A percentile compares a stretch with the other conserved stretches of the same genome.
Conservation (phyloP, 768 basidiomycete species). For the Phaeolepiota aurea region DNA sequence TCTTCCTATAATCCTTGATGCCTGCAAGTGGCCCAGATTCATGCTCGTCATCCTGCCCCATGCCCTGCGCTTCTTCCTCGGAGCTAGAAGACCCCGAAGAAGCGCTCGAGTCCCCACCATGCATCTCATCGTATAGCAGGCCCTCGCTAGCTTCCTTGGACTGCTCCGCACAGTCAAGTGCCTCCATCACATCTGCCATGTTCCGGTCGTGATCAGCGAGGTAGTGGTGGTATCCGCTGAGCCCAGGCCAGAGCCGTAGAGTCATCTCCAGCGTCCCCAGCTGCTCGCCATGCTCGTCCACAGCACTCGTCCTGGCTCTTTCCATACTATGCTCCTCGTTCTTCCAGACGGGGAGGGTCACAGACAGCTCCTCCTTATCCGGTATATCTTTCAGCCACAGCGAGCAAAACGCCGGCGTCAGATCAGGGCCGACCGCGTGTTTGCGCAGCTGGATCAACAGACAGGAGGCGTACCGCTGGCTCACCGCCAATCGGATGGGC, state of each 20-base stretch:
- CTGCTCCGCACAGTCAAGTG: conserved; percentile 31
- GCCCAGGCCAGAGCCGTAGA: conserved; percentile 30
- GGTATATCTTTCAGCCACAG: conserved; percentile 36
- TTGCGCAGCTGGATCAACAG: conserved; percentile 29
- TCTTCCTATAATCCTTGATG: conserved; percentile 32
- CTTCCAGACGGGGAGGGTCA: conserved; percentile 18
- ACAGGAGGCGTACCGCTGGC: conserved; percentile 30
- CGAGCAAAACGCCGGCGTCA: conserved; percentile 24
- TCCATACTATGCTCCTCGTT: conserved; percentile 11
- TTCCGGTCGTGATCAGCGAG: conserved; percentile 24
- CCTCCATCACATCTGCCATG: conserved; percentile 32
- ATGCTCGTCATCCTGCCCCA: conserved; percentile 11
- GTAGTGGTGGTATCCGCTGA: conserved; percentile 33
- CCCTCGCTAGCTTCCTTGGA: conserved; percentile 17
- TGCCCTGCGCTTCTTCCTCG: conserved; percentile 9
- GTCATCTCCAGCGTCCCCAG: conserved; percentile 24
- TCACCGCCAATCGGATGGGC: conserved; percentile 28
- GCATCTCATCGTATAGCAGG: conserved; percentile 14
- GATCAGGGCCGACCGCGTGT: conserved; percentile 21
- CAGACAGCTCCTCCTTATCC: conserved; percentile 21
- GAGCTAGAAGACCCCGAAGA: conserved; percentile 2
- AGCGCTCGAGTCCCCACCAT: not conserved
- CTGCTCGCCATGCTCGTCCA: conserved; percentile 9
- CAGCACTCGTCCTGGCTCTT: not conserved
- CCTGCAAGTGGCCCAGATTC: conserved; percentile 3